These are phyloP conservation scores for Lactarius hatsudake DNA, from an alignment of 768 basidiomycete species.

Conservation along the genomic window DNA sequence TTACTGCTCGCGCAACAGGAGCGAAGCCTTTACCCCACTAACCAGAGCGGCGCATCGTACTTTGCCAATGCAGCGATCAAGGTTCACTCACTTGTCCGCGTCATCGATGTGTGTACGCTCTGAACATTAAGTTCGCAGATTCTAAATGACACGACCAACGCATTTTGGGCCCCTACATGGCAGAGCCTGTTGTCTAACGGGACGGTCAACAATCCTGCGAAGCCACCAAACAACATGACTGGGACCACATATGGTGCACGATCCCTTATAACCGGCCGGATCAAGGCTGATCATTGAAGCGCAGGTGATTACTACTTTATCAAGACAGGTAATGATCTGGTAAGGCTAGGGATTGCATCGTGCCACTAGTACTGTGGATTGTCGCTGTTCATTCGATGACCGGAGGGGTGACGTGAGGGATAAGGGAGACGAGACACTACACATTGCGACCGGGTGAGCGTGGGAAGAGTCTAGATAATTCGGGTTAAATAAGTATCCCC, in stretches of 20 bases:
- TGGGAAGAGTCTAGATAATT: not conserved
- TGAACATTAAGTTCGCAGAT: conserved; percentile 6
- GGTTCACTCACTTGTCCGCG: conserved; percentile 35
- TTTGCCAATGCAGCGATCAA: conserved; percentile 52
- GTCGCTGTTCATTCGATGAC: not conserved
- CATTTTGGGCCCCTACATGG: conserved; percentile 54
- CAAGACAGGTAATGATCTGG: conserved; percentile 51
- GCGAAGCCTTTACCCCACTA: conserved; percentile 35
- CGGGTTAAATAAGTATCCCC: not conserved
- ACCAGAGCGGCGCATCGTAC: conserved; percentile 33
- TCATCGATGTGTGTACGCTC: not conserved
- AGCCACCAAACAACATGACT: conserved; percentile 50
- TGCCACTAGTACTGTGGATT: conserved; percentile 31
- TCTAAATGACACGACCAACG: conserved; percentile 14
- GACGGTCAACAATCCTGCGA: conserved; percentile 55
- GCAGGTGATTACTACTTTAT: conserved; percentile 66
- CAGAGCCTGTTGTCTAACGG: conserved; percentile 64
- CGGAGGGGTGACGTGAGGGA: not conserved
- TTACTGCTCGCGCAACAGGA: conserved; percentile 50
- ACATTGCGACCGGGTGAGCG: not conserved
- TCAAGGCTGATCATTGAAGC: not conserved
- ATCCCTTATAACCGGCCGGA: not conserved
- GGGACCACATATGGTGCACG: conserved; percentile 55
- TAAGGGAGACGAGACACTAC: not conserved
- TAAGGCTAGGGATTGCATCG: conserved; percentile 42